Evolutionary conservation across 164 flowering plant species (phyloP).

Genomic region (Annona cherimola): DNA sequence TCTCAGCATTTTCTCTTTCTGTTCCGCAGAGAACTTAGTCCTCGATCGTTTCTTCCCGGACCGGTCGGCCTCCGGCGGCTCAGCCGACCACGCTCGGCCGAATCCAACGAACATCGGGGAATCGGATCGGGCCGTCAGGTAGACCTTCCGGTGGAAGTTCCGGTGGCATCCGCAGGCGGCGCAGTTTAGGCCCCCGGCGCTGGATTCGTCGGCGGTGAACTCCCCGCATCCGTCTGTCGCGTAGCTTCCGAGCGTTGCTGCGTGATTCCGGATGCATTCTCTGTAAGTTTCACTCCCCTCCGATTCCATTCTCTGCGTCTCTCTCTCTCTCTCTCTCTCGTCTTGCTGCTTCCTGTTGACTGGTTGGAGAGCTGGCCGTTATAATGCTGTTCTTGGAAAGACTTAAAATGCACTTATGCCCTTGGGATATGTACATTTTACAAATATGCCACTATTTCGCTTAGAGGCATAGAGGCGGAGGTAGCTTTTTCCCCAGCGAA

Average conservation of each 20-base stretch:
- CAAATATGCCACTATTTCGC: not conserved
- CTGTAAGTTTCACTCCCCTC: slow-evolving; percentile 8
- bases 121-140: not conserved
- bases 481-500: not conserved
- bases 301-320: slow-evolving; percentile 3
- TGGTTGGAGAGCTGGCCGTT: not conserved
- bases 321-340: not conserved
- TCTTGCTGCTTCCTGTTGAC: not conserved
- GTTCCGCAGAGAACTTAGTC: slow-evolving; percentile 13
- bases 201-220: slow-evolving; percentile 4
- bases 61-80: not conserved
- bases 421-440: not conserved
- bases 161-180: slow-evolving; percentile 14
- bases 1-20: slow-evolving; percentile 10
- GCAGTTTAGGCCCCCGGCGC: slow-evolving; percentile 4
- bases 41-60: not conserved
- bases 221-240: slow-evolving; percentile 16
- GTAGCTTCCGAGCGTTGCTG: slow-evolving; percentile 23
- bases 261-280: slow-evolving; percentile 28
- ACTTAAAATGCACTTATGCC: not conserved
- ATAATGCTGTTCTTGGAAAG: not conserved
- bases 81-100: not conserved
- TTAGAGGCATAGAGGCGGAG: not conserved
- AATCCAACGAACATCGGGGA: not conserved
- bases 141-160: slow-evolving; percentile 9